phyloP scores from a whole-genome alignment of 345 rosid species.

The Acer negundo region DNA sequence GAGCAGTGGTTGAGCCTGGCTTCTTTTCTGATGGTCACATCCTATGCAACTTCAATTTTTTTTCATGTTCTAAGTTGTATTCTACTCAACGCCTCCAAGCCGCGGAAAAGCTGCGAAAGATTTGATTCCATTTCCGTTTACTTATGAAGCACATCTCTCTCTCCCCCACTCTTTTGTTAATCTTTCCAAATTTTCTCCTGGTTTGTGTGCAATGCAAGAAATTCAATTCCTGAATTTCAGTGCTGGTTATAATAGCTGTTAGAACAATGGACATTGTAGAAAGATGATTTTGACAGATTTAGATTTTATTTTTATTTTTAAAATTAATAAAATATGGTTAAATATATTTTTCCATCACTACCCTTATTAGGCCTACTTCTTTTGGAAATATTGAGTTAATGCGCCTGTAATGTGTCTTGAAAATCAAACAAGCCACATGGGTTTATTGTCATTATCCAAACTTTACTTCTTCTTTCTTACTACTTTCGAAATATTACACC shows the following conservation, averaged over 20 bases:
- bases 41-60: background rate
- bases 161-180: background rate
- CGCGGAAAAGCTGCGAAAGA: background rate
- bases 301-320: background rate
- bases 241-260: background rate
- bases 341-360: background rate
- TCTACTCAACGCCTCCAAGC: background rate
- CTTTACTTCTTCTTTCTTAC: background rate
- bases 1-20: constrained; percentile 20
- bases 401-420: background rate
- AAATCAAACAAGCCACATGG: background rate
- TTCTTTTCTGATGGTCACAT: background rate
- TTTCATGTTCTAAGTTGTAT: background rate
- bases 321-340: background rate
- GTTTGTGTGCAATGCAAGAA: background rate
- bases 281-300: background rate
- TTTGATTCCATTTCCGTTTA: background rate
- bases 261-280: constrained; percentile 1
- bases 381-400: background rate
- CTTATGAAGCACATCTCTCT: background rate
- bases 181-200: background rate
- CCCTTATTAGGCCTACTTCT: background rate
- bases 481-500: no score
- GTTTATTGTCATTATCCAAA: background rate
- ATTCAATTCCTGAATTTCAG: constrained; percentile 9